Evolutionary conservation across 1,139 yeast species (phyloP).

Genomic region (Suhomyces wounanorum): DNA sequence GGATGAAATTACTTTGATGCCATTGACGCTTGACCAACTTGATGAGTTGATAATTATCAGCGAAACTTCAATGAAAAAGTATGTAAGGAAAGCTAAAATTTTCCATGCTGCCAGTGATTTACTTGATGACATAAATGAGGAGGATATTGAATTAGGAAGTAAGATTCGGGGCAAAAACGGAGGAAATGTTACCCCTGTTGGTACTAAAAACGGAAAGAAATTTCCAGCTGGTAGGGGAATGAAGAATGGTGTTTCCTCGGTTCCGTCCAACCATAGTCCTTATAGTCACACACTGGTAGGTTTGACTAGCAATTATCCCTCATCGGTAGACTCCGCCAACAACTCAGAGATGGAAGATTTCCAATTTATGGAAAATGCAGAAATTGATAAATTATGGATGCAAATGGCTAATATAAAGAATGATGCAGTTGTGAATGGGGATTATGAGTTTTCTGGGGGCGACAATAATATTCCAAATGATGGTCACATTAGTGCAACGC

Average conservation of each 20-base stretch:
- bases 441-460: neutral
- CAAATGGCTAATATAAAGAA: conserved; percentile 39
- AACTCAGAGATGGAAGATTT: conserved; percentile 16
- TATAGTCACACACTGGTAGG: conserved; percentile 2
- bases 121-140: conserved; percentile 16
- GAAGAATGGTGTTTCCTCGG: conserved; percentile 1
- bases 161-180: conserved; percentile 1
- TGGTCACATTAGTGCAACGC: neutral
- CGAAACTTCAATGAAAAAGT: conserved; percentile 18
- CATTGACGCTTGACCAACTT: conserved; percentile 9
- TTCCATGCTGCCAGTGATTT: conserved; percentile 13
- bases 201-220: neutral
- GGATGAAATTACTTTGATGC: conserved; percentile 12
- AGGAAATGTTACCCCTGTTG: neutral
- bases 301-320: conserved; percentile 4
- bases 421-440: conserved; percentile 16
- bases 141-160: conserved; percentile 12
- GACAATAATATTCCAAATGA: neutral
- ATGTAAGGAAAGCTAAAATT: conserved; percentile 16
- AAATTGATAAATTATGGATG: conserved; percentile 44
- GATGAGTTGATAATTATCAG: conserved; percentile 13
- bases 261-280: conserved; percentile 6
- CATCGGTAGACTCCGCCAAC: conserved; percentile 14
- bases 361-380: conserved; percentile 32
- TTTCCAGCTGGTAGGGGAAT: neutral